phyloP scores from a whole-genome alignment of 2,329 filamentous ascomycete species.

The Myriosclerotinia curreyana region DNA sequence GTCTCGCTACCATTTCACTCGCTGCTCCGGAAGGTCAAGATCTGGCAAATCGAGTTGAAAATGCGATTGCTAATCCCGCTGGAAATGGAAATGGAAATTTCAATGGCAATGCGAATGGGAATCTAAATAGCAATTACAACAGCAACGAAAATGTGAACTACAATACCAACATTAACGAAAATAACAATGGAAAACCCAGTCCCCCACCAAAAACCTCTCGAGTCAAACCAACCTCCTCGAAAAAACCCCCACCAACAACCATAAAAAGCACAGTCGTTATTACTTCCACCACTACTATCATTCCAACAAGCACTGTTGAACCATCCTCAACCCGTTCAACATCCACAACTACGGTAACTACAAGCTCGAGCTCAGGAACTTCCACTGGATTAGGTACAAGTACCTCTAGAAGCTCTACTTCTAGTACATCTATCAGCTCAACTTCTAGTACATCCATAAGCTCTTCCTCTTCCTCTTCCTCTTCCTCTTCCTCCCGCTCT shows the following conservation, averaged over 20 bases:
- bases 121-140: background rate
- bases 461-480: background rate
- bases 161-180: conserved; percentile 3
- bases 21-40: conserved; percentile 3
- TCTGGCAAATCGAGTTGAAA: background rate
- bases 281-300: background rate
- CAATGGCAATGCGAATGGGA: background rate
- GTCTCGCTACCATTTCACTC: conserved; percentile 13
- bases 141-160: conserved; percentile 5
- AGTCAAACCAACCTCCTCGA: background rate
- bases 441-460: background rate
- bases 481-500: no score
- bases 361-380: background rate
- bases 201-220: no score
- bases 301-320: background rate
- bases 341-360: background rate
- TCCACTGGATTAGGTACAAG: background rate
- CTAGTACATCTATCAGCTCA: background rate
- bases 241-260: background rate
- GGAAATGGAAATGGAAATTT: background rate
- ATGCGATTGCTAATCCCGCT: background rate
- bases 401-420: background rate
- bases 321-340: background rate
- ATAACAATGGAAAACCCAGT: background rate
- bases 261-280: conserved; percentile 1